Evolutionary conservation across 805 yeast genomes (phyloP).

Genomic region (Pichia ethanolica): DNA sequence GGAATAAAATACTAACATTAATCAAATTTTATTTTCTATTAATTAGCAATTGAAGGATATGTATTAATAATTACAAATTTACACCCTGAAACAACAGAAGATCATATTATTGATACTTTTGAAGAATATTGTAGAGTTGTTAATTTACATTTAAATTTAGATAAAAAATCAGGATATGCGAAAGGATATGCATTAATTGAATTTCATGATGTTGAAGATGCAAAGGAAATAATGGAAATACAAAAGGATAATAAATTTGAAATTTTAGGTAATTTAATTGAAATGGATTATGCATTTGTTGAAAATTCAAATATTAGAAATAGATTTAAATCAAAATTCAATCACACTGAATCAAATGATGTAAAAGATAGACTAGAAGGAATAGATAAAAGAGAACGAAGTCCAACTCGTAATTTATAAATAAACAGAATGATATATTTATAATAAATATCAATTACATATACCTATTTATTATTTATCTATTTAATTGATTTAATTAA

Average conservation of each 20-base stretch:
- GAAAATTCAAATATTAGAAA: slow-evolving; percentile 1
- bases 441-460: too few relatives aligned
- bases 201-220: slow-evolving; percentile 27
- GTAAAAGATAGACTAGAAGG: not conserved
- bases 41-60: slow-evolving; percentile 37
- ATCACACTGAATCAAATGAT: not conserved
- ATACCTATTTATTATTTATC: too few relatives aligned
- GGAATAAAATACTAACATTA: not conserved
- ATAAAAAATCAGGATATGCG: slow-evolving; percentile 36
- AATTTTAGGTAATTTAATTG: slow-evolving; percentile 27
- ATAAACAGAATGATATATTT: too few relatives aligned
- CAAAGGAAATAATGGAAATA: slow-evolving; percentile 24
- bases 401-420: slow-evolving; percentile 3
- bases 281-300: slow-evolving; percentile 35
- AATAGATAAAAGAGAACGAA: not conserved
- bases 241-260: slow-evolving; percentile 22
- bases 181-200: slow-evolving; percentile 38
- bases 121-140: slow-evolving; percentile 34
- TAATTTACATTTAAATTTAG: slow-evolving; percentile 34
- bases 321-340: not conserved
- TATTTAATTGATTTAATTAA: too few relatives aligned
- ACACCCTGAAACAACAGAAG: slow-evolving; percentile 41
- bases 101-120: slow-evolving; percentile 34
- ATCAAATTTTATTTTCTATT: too few relatives aligned
- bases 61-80: slow-evolving; percentile 32